Evolutionary conservation across 2,329 filamentous ascomycete genomes (phyloP).

Genomic region (Aspergillus sp.): DNA sequence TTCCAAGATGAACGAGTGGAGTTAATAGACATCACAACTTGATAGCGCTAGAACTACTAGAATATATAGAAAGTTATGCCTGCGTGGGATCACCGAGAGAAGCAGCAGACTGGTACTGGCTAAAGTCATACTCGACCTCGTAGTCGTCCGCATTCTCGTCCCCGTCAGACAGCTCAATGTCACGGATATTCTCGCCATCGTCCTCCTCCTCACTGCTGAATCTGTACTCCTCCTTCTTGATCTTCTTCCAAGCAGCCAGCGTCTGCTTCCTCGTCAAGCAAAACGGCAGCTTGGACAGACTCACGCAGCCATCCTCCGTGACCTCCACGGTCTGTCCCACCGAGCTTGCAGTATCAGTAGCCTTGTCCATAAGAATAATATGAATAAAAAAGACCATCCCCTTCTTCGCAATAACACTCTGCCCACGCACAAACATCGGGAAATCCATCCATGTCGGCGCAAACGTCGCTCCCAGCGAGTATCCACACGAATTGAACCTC

Average conservation of each 20-base stretch:
- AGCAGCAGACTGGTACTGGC: conserved; percentile 26
- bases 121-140: conserved; percentile 38
- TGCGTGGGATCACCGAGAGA: conserved; percentile 5
- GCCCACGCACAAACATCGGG: conserved; percentile 21
- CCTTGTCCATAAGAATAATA: conserved; percentile 38
- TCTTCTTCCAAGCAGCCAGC: conserved; percentile 36
- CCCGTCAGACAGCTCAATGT: conserved; percentile 35
- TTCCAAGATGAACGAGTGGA: conserved; percentile 30
- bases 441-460: conserved; percentile 24
- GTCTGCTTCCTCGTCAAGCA: conserved; percentile 34
- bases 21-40: conserved; percentile 8
- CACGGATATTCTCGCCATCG: conserved; percentile 34
- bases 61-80: not conserved
- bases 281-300: conserved; percentile 35
- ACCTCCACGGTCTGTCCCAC: conserved; percentile 31
- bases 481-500: conserved; percentile 31
- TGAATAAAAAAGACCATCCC: conserved; percentile 39
- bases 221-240: conserved; percentile 34
- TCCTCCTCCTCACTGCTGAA: conserved; percentile 33
- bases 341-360: conserved; percentile 35
- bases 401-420: conserved; percentile 20
- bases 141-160: conserved; percentile 34
- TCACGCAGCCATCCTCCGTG: conserved; percentile 30
- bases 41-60: no score
- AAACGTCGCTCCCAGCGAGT: conserved; percentile 31